phyloP scores from a whole-genome alignment of 2,329 filamentous ascomycete species.

The Phialemoniopsis sp. region DNA sequence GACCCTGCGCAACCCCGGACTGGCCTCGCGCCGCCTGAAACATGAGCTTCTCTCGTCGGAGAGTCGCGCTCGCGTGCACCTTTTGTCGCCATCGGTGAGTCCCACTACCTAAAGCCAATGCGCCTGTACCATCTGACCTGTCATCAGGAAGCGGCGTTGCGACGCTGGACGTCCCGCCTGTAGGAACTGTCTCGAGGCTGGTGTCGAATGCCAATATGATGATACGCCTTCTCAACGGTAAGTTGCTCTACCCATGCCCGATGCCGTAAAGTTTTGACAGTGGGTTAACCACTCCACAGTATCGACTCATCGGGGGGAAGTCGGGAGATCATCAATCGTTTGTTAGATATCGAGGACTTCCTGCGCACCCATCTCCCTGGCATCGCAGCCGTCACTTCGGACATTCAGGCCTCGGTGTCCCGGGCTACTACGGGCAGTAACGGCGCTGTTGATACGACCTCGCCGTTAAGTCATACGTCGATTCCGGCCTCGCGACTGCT shows the following conservation, averaged over 20 bases:
- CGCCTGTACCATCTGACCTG: neutral
- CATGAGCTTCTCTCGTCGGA: slow-evolving; percentile 20
- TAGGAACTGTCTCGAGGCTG: slow-evolving; percentile 16
- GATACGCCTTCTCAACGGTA: slow-evolving; percentile 19
- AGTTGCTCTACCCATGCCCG: neutral
- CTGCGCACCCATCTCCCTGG: slow-evolving; percentile 13
- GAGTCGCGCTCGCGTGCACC: slow-evolving; percentile 20
- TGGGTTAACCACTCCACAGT: slow-evolving; percentile 7
- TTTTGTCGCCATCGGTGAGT: slow-evolving; percentile 20
- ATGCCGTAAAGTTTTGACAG: no score
- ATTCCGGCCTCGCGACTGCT: neutral
- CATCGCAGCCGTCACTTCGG: slow-evolving; percentile 10
- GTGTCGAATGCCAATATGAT: slow-evolving; percentile 20
- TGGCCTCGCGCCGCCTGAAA: neutral
- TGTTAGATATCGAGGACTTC: slow-evolving; percentile 18
- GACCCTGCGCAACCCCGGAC: no score
- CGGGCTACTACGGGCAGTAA: neutral
- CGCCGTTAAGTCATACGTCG: slow-evolving; percentile 3
- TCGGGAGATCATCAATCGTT: slow-evolving; percentile 18
- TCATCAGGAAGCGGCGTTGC: slow-evolving; percentile 19
- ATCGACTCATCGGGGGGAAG: slow-evolving; percentile 21
- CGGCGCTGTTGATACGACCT: neutral
- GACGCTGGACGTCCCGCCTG: slow-evolving; percentile 18
- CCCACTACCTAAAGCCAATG: neutral
- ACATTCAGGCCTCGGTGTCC: neutral